phyloP scores from a whole-genome alignment of 2,329 filamentous ascomycete species.

The Coniella lustricola region DNA sequence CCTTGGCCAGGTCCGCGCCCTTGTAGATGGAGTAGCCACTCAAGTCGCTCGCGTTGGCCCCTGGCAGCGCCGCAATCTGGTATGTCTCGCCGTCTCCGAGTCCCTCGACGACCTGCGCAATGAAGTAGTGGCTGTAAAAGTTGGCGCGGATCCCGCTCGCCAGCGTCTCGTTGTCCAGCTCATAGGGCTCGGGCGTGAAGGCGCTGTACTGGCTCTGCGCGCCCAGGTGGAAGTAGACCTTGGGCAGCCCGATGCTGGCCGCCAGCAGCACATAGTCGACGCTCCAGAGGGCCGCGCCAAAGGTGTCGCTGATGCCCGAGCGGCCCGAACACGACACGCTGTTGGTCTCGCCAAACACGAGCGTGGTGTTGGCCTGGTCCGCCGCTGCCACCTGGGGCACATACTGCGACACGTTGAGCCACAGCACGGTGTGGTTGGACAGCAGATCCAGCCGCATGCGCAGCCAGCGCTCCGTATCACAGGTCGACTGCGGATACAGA shows the following conservation, averaged over 20 bases:
- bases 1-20: slow-evolving; percentile 21
- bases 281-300: slow-evolving; percentile 42
- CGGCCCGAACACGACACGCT: slow-evolving; percentile 31
- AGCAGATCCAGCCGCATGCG: slow-evolving; percentile 27
- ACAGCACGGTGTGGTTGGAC: slow-evolving; percentile 23
- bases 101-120: slow-evolving; percentile 22
- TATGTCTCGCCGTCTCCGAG: slow-evolving; percentile 5
- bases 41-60: slow-evolving; percentile 27
- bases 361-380: slow-evolving; percentile 26
- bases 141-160: slow-evolving; percentile 23
- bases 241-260: slow-evolving; percentile 27
- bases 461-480: slow-evolving; percentile 22
- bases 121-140: slow-evolving; percentile 30
- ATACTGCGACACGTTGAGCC: slow-evolving; percentile 26
- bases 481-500: slow-evolving; percentile 28
- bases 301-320: slow-evolving; percentile 37
- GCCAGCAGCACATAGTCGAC: slow-evolving; percentile 36
- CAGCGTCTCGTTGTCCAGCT: slow-evolving; percentile 25
- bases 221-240: slow-evolving; percentile 36
- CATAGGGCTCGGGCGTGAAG: slow-evolving; percentile 20
- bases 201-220: slow-evolving; percentile 13
- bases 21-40: slow-evolving; percentile 28
- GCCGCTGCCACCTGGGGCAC: slow-evolving; percentile 21
- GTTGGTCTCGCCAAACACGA: slow-evolving; percentile 43
- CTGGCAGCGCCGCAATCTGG: slow-evolving; percentile 25